These are phyloP conservation scores for Entomortierella chlamydospora DNA, from an alignment of 192 early-diverging fungal species.

Conservation along the genomic window DNA sequence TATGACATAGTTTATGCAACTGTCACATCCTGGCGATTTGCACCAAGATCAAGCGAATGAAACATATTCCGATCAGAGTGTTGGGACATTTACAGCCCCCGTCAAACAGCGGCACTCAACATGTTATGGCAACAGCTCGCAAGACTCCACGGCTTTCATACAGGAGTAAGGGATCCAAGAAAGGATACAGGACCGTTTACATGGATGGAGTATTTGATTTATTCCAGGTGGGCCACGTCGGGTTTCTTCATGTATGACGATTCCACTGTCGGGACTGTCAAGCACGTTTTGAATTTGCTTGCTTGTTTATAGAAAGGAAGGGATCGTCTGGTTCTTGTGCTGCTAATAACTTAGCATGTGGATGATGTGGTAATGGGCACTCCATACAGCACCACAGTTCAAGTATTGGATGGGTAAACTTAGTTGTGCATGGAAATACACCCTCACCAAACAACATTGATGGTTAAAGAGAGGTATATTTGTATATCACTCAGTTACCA, in stretches of 20 bases:
- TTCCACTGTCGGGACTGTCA: constrained; percentile 81
- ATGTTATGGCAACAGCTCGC: constrained; percentile 81
- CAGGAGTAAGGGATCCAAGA: constrained; percentile 73
- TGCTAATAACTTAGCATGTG: constrained; percentile 83
- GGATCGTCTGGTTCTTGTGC: too few species aligned
- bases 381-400: constrained; percentile 81
- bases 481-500: constrained; percentile 77
- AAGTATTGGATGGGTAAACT: constrained; percentile 78
- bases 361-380: constrained; percentile 92
- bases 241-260: constrained; percentile 92
- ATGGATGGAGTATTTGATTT: constrained; percentile 94
- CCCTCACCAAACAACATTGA: constrained; percentile 65
- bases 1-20: constrained; percentile 64
- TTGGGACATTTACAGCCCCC: too few species aligned
- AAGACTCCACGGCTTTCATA: constrained; percentile 85
- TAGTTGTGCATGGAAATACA: constrained; percentile 79
- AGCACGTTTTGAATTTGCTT: constrained; percentile 86
- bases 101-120: too few species aligned
- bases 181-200: constrained; percentile 83
- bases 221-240: constrained; percentile 91
- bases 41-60: too few species aligned
- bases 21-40: constrained; percentile 60
- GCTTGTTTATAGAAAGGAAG: constrained; percentile 66
- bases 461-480: constrained; percentile 78
- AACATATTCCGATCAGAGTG: too few species aligned